These are phyloP conservation scores for Pyrus hybrid DNA, from an alignment of 331 rosid genomes.

Conservation along the genomic window DNA sequence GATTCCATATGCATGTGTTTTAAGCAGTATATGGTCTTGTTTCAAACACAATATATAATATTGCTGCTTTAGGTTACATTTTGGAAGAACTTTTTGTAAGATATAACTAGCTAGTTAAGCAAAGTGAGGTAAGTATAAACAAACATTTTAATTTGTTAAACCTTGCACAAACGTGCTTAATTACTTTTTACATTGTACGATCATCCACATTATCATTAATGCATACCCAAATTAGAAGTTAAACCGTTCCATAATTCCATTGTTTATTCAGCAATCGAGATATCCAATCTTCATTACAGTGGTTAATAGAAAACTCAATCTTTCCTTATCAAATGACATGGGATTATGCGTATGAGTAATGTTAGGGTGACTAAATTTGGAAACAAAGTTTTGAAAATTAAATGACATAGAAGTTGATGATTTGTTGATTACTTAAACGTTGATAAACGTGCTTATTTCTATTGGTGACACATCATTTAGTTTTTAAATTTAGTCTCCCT, in stretches of 20 bases:
- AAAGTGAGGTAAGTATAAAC: background rate
- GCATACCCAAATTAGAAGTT: background rate
- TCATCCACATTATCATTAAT: background rate
- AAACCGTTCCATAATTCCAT: background rate
- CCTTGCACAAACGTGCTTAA: background rate
- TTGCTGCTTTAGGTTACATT: background rate
- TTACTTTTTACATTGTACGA: background rate
- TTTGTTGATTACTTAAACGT: too few species aligned
- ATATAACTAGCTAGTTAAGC: background rate
- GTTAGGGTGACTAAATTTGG: accelerated
- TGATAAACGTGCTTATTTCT: too few species aligned
- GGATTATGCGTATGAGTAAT: background rate
- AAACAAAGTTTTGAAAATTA: too few species aligned
- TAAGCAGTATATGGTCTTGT: background rate
- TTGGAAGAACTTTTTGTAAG: background rate
- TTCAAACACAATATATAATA: background rate
- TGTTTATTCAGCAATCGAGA: background rate
- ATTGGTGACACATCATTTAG: too few species aligned
- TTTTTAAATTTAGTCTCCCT: too few species aligned
- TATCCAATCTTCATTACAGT: too few species aligned
- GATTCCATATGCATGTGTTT: background rate
- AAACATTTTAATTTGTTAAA: background rate
- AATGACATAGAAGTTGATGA: accelerated
- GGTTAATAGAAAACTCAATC: background rate
- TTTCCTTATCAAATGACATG: background rate